Conservation (phyloP, 176 grass and related monocot genomes). For the Avena insularis region DNA sequence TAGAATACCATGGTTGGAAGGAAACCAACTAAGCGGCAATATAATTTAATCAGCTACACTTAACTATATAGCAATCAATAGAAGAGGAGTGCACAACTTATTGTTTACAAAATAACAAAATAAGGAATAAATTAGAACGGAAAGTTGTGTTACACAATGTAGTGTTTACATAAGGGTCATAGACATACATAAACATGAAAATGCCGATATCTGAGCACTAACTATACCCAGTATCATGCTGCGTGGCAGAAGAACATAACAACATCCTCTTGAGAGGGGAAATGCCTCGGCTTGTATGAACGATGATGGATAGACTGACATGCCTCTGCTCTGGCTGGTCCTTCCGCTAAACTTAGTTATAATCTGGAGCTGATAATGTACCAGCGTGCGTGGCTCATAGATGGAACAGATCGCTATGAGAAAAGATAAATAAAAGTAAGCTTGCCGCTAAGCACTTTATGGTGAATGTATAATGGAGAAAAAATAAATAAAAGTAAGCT, state of each 20-base stretch:
- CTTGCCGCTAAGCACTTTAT: too few relatives aligned
- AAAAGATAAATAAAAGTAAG: too few relatives aligned
- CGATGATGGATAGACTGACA: background rate
- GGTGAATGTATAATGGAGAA: too few relatives aligned
- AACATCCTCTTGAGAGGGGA: background rate
- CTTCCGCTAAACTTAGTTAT: background rate
- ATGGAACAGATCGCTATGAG: too few relatives aligned
- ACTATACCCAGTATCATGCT: background rate
- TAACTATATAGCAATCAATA: background rate
- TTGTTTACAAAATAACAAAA: too few relatives aligned
- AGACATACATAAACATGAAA: too few relatives aligned
- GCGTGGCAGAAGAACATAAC: background rate
- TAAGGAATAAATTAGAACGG: too few relatives aligned
- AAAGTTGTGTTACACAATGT: too few relatives aligned
- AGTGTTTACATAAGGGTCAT: too few relatives aligned
- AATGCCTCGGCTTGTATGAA: background rate
- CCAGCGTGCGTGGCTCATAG: too few relatives aligned
- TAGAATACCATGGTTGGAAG: background rate
- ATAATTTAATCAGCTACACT: background rate
- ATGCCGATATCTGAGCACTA: too few relatives aligned
- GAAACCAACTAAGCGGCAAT: background rate
- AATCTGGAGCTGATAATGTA: background rate
- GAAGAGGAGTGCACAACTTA: background rate
- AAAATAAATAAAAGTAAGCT: too few relatives aligned
- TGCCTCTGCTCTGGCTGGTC: background rate